Conservation (phyloP, 164 flowering plant genomes). For the Taxillus chinensis region DNA sequence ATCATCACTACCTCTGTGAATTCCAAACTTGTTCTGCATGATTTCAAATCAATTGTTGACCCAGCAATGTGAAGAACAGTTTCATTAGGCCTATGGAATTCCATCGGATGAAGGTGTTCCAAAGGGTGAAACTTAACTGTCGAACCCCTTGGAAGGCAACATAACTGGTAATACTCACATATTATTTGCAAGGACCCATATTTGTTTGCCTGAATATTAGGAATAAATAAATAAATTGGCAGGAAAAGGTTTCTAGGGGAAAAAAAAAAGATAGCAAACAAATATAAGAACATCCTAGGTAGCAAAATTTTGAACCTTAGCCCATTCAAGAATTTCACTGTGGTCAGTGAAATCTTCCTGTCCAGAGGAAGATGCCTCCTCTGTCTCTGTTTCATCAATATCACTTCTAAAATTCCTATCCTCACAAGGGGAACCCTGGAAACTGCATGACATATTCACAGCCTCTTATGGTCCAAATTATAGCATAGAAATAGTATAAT, state of each 20-base stretch:
- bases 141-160: slow-evolving; percentile 64
- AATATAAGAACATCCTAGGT: not conserved
- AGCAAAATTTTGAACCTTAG: slow-evolving; percentile 49
- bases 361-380: slow-evolving; percentile 83
- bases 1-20: slow-evolving; percentile 57
- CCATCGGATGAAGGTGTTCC: slow-evolving; percentile 86
- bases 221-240: too few relatives aligned
- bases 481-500: too few relatives aligned
- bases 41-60: slow-evolving; percentile 65
- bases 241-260: too few relatives aligned
- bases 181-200: slow-evolving; percentile 79
- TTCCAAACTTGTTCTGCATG: slow-evolving; percentile 72
- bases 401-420: slow-evolving; percentile 70
- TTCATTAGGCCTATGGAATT: slow-evolving; percentile 65
- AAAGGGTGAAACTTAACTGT: slow-evolving; percentile 66
- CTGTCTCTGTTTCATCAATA: slow-evolving; percentile 66
- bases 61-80: slow-evolving; percentile 56
- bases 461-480: too few relatives aligned
- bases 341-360: slow-evolving; percentile 63
- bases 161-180: slow-evolving; percentile 65
- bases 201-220: slow-evolving; percentile 53
- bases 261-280: too few relatives aligned
- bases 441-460: slow-evolving; percentile 29
- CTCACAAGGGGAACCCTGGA: slow-evolving; percentile 75
- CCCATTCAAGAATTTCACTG: slow-evolving; percentile 84